Conservation (phyloP, 345 rosid species). For the Citrus reticulata region DNA sequence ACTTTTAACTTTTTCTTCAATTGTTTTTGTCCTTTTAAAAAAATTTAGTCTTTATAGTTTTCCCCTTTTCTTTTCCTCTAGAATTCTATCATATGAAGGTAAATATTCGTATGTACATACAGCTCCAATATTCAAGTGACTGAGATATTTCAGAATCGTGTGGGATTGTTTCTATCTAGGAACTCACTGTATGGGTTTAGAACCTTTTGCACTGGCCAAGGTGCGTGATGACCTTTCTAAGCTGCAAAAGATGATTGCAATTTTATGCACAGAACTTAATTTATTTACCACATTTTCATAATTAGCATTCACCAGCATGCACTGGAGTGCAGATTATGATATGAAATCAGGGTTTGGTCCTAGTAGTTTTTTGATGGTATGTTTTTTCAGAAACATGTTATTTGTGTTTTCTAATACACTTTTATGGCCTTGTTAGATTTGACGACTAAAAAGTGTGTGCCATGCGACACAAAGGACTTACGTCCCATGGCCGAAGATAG, state of each 20-base stretch:
- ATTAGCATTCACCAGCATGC: neutral
- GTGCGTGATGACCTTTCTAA: constrained; percentile 35
- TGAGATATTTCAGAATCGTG: constrained; percentile 32
- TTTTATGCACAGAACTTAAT: neutral
- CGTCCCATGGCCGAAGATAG: constrained; percentile 73
- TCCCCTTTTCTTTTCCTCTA: neutral
- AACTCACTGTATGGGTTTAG: constrained; percentile 54
- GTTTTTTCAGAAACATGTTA: neutral
- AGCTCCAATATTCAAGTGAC: constrained; percentile 45
- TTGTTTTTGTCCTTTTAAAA: neutral
- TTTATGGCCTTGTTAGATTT: constrained; percentile 46
- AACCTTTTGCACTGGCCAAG: constrained; percentile 62
- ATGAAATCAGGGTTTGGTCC: neutral
- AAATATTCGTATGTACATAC: constrained; percentile 24
- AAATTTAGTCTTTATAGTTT: neutral
- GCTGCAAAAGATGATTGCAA: constrained; percentile 4
- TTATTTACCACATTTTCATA: neutral
- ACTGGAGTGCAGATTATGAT: neutral
- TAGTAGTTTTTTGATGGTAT: neutral
- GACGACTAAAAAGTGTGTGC: constrained; percentile 73
- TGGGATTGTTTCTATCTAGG: constrained; percentile 45
- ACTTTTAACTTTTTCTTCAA: neutral
- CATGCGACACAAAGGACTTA: constrained; percentile 81
- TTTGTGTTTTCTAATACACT: constrained; percentile 1
- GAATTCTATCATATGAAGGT: constrained; percentile 10